Evolutionary conservation across 2,329 filamentous ascomycete species (phyloP), one percentile per base, ranked within the genome.

Genomic region (Emmonsiellopsis sp.): DNA sequence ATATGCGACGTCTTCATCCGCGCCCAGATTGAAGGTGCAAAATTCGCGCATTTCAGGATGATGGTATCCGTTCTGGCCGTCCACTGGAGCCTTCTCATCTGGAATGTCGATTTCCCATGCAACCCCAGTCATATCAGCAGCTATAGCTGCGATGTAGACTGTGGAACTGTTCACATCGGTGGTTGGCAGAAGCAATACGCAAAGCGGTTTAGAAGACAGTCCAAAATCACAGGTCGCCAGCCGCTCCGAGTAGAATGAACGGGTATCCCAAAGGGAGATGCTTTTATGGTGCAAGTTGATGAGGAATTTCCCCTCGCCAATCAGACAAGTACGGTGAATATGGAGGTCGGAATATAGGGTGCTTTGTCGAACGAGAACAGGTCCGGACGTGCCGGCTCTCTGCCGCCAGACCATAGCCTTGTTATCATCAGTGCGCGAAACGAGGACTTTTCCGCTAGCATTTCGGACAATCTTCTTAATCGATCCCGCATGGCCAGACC

Each of bases 401-500:
- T 94, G 87, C 56, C 80, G 83, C 91, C 91, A 96, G 2, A 96
- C 80, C 58, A 92, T 83, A 54, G 84, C 85, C 66, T 95, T 88
- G 55, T 88, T 87, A 43, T 84, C 77, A 55, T 83, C 78, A 0
- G 91, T 95, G 50, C 88, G 80, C 6, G 91, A 95, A 34, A 95
- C 83, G 43, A 95, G 75, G 4, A 88, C 86, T 58, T 83, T 79
- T 7, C 90, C 91, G 62, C 84, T 87, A 43, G 86, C 87, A 62
- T 91, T 94, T 56, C 90, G 85, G 45, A 94, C 85, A 55, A 95
- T 87, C 65, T 94, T 95, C 63, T 86, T 85, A 57, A 96, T 83
- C 0, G 88, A 77, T 13, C 80, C 80, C 13, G 86, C 87, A 71
- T 96, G 91, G 1, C 92, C 91, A 1, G 88, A 88, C 88, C 90